Conservation (phyloP, 2,329 filamentous ascomycete species). For the Pseudodiploospora longispora region DNA sequence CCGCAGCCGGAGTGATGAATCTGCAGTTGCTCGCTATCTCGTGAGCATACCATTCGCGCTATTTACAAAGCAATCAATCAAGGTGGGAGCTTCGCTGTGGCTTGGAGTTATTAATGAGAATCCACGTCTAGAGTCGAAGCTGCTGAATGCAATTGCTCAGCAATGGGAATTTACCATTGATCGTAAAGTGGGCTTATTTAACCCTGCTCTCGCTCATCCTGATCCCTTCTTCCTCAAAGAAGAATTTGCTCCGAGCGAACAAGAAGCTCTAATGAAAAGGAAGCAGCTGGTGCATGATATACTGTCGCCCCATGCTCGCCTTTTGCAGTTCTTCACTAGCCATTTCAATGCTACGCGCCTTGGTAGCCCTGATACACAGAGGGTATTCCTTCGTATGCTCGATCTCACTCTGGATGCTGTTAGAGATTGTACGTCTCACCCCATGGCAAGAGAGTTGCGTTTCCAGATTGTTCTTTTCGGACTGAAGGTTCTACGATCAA, state of each 20-base stretch:
- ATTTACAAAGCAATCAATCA: slow-evolving; percentile 92
- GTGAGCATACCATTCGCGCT: slow-evolving; percentile 88
- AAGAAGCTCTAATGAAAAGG: slow-evolving; percentile 61
- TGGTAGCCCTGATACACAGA: slow-evolving; percentile 72
- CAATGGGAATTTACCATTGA: slow-evolving; percentile 85
- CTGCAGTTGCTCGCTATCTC: slow-evolving; percentile 74
- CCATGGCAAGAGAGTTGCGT: slow-evolving; percentile 83
- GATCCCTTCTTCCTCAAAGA: slow-evolving; percentile 89
- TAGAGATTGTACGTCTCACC: slow-evolving; percentile 64
- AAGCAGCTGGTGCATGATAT: slow-evolving; percentile 75
- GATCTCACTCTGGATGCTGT: slow-evolving; percentile 70
- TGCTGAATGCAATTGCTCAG: slow-evolving; percentile 79
- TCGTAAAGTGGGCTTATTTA: slow-evolving; percentile 74
- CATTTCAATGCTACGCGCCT: slow-evolving; percentile 93
- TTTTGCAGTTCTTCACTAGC: slow-evolving; percentile 84
- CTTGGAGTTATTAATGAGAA: slow-evolving; percentile 96
- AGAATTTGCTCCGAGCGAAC: slow-evolving; percentile 88
- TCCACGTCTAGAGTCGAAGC: slow-evolving; percentile 73
- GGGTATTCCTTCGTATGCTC: slow-evolving; percentile 73
- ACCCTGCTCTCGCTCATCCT: slow-evolving; percentile 58
- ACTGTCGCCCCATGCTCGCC: slow-evolving; percentile 74
- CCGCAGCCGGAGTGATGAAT: slow-evolving; percentile 64
- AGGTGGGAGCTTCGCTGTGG: slow-evolving; percentile 92
- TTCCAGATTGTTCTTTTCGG: slow-evolving; percentile 83
- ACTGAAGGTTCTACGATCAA: slow-evolving; percentile 66